Evolutionary conservation across 1,284 basidiomycete species (phyloP), one percentile per base, ranked within the genome.

Genomic region (Laetiporus sulphureus): DNA sequence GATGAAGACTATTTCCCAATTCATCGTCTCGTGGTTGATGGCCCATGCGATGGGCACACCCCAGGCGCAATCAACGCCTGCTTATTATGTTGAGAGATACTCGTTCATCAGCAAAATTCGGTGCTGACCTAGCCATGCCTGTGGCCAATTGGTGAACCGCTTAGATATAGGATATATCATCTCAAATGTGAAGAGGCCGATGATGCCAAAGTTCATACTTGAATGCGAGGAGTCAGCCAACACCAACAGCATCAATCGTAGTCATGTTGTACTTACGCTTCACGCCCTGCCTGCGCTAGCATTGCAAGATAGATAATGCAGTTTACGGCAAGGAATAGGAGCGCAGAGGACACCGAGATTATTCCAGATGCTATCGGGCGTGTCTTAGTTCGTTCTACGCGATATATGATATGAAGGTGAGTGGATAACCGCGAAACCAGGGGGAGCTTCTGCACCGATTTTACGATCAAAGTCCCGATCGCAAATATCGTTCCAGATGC

Each of bases 81-180:
- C 7, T 32, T 7, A 32, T 16, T 32, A 16, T 32, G 27, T n/a
- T n/a, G n/a, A n/a, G n/a, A n/a, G n/a, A n/a, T n/a, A n/a, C n/a
- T n/a, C n/a, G n/a, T n/a, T n/a, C n/a, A 27, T 27, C 25, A 27
- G 8, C 13, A 7, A 27, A 34, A 32, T 37, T 6, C 16, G 19
- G 20, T 18, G 55, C 64, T 51, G 32, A 71, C 73, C 74, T 7
- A 78, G 63, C 13, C 72, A 68, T 12, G 74, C 60, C 53, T 83
- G 79, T 23, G 79, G 79, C 68, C 78, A 80, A 57, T 81, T 74
- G 0, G 79, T 54, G 19, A 48, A 41, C 4, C 54, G 44, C 35
- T 56, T 56, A 33, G 51, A 46, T 18, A 56, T 31, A 7, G 54
- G 54, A 33, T 56, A 56, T 8, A 53, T 30, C 12, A 35, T 42